phyloP scores from a whole-genome alignment of 306 rosid genomes.

The Vigna trinervia region DNA sequence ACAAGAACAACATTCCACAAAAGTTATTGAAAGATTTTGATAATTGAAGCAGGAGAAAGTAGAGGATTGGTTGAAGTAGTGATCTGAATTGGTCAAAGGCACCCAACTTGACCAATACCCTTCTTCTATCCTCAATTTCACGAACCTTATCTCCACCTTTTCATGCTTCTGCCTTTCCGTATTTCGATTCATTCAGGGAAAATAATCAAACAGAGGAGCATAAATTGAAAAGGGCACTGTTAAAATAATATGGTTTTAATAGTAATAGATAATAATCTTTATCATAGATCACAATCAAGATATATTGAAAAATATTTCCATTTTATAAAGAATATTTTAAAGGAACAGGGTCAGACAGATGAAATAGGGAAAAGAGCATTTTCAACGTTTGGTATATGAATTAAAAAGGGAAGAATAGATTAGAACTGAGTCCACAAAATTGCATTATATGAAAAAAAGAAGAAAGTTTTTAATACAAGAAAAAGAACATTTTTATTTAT shows the following conservation, averaged over 20 bases:
- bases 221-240: neutral
- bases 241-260: neutral
- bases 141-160: neutral
- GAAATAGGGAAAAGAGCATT: no score
- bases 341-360: no score
- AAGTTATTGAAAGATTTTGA: neutral
- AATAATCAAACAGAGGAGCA: neutral
- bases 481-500: no score
- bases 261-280: neutral
- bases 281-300: neutral
- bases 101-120: conserved; percentile 1
- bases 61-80: neutral
- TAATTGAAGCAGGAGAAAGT: neutral
- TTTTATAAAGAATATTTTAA: no score
- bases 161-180: neutral
- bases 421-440: no score
- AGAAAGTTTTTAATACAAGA: no score
- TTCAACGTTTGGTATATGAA: no score
- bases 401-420: no score
- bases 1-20: neutral
- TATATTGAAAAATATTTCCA: neutral
- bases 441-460: no score
- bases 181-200: neutral
- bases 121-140: neutral
- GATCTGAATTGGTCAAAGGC: neutral